phyloP scores from a whole-genome alignment of 805 yeast genomes.

The Zygoascus flipseniorum region DNA sequence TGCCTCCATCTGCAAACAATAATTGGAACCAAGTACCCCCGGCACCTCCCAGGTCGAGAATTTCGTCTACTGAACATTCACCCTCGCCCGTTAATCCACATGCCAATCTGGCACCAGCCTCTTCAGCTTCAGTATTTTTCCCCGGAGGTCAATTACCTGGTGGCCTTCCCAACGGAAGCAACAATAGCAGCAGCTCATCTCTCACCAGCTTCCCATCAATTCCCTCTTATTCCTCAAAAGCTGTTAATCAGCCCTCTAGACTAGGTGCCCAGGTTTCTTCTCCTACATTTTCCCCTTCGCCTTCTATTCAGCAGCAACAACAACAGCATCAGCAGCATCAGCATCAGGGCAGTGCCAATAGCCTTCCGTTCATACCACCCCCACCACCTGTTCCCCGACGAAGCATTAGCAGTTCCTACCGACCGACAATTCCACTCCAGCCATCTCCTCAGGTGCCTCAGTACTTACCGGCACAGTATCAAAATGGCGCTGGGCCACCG shows the following conservation, averaged over 20 bases:
- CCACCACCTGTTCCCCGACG: constrained; percentile 17
- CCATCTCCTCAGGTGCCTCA: constrained; percentile 1
- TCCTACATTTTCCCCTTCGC: constrained; percentile 4
- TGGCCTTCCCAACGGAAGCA: background rate
- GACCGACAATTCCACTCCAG: constrained; percentile 1
- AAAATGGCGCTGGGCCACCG: background rate
- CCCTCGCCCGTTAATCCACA: background rate
- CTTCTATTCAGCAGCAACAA: constrained; percentile 2
- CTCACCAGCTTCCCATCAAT: constrained; percentile 3
- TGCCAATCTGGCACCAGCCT: background rate
- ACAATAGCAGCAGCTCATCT: constrained; percentile 1
- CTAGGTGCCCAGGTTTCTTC: background rate
- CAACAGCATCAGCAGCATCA: constrained; percentile 5
- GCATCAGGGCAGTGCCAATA: constrained; percentile 7
- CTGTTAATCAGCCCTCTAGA: constrained; percentile 3
- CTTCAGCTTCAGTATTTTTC: background rate
- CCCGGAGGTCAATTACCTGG: background rate
- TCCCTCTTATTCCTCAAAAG: constrained; percentile 3
- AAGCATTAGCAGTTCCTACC: constrained; percentile 2
- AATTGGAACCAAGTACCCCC: background rate
- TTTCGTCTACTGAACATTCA: background rate
- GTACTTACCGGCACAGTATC: constrained; percentile 3
- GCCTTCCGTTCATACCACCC: constrained; percentile 7
- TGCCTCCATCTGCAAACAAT: background rate
- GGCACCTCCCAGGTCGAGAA: background rate